Conservation (phyloP, 2,329 filamentous ascomycete species). For the Colletotrichum neosansevieriae region DNA sequence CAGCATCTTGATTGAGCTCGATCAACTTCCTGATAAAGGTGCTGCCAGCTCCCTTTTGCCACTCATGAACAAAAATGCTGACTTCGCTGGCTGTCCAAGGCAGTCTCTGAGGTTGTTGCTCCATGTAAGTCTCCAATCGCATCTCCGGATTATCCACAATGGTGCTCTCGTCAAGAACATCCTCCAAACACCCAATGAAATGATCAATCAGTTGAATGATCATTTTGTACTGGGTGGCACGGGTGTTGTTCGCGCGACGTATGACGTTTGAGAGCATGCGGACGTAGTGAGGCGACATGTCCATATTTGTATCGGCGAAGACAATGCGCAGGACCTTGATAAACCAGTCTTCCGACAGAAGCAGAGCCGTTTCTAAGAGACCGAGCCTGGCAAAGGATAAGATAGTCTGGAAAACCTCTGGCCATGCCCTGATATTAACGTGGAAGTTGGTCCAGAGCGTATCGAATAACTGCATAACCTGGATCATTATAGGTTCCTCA, state of each 20-base stretch:
- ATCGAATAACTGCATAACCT: slow-evolving; percentile 55
- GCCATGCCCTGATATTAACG: slow-evolving; percentile 74
- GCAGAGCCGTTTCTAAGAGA: slow-evolving; percentile 64
- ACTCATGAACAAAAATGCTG: slow-evolving; percentile 58
- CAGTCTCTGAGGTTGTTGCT: slow-evolving; percentile 50
- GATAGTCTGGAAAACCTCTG: slow-evolving; percentile 80
- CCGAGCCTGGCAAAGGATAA: slow-evolving; percentile 74
- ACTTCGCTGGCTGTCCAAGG: slow-evolving; percentile 62
- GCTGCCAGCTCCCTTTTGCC: slow-evolving; percentile 54
- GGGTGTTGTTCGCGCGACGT: slow-evolving; percentile 59
- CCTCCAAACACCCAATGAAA: slow-evolving; percentile 59
- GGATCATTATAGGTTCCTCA: slow-evolving; percentile 28
- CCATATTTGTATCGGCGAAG: slow-evolving; percentile 66
- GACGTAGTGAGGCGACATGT: slow-evolving; percentile 66
- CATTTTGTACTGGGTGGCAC: slow-evolving; percentile 65
- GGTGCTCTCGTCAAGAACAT: slow-evolving; percentile 48
- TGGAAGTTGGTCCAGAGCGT: slow-evolving; percentile 74
- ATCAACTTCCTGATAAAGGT: slow-evolving; percentile 77
- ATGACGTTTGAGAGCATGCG: slow-evolving; percentile 65
- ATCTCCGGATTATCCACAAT: slow-evolving; percentile 55
- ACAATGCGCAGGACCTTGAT: slow-evolving; percentile 70
- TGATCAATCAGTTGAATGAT: slow-evolving; percentile 64
- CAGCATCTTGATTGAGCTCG: slow-evolving; percentile 67
- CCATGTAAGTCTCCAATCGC: slow-evolving; percentile 51
- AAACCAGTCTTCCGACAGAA: slow-evolving; percentile 74